phyloP scores from a whole-genome alignment of 1,284 basidiomycete genomes.

The Moniliophthora roreri region DNA sequence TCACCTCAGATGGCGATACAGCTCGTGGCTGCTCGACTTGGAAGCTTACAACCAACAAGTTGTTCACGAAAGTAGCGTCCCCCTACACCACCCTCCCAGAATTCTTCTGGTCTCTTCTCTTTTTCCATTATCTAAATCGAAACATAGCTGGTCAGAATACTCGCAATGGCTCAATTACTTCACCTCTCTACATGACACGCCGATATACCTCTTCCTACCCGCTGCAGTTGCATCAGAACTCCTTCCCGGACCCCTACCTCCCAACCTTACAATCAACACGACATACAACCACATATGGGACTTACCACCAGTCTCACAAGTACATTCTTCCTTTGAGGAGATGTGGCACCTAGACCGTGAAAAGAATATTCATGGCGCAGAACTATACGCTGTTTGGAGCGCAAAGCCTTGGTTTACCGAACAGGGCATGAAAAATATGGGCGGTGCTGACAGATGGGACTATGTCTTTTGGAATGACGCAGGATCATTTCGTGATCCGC shows the following conservation, averaged over 20 bases:
- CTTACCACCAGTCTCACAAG: constrained; percentile 40
- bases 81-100: background rate
- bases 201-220: constrained; percentile 49
- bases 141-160: constrained; percentile 48
- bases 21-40: no score
- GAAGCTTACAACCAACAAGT: no score
- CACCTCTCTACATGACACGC: constrained; percentile 40
- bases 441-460: constrained; percentile 31
- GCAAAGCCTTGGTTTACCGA: constrained; percentile 50
- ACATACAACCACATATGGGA: constrained; percentile 44
- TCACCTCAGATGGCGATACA: no score
- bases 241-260: constrained; percentile 29
- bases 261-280: constrained; percentile 42
- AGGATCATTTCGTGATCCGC: constrained; percentile 42
- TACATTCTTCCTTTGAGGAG: constrained; percentile 33
- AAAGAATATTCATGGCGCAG: constrained; percentile 37
- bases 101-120: constrained; percentile 54
- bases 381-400: constrained; percentile 54
- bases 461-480: constrained; percentile 58
- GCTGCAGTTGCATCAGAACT: constrained; percentile 37
- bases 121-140: constrained; percentile 48
- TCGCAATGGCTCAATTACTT: constrained; percentile 40
- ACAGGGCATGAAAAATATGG: constrained; percentile 33
- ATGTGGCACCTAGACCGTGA: constrained; percentile 48
- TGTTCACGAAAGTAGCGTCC: no score